Percentiles rank a stretch among this genome's conserved stretches.
These are phyloP conservation scores for Dothistroma pini DNA, from an alignment of 2,329 filamentous ascomycete genomes.

Conservation along the genomic window DNA sequence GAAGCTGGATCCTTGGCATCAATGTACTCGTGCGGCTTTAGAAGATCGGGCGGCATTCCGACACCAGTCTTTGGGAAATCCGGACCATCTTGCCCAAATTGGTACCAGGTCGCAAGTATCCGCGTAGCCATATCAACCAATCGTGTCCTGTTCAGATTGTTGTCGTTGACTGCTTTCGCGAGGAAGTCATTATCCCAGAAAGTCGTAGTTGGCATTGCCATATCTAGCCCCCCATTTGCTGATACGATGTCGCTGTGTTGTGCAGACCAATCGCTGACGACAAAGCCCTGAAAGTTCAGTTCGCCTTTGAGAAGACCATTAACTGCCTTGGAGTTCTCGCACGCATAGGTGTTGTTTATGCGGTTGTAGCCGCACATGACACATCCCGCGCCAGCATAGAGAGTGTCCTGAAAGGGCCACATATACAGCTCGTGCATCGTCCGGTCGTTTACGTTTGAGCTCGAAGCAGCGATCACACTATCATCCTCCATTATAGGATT, in stretches of 20 bases:
- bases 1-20: slow-evolving; percentile 54
- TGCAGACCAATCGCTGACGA: slow-evolving; percentile 68
- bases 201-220: slow-evolving; percentile 59
- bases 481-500: slow-evolving; percentile 35
- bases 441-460: slow-evolving; percentile 58
- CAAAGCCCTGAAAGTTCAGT: slow-evolving; percentile 67
- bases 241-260: slow-evolving; percentile 59
- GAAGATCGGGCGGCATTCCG: slow-evolving; percentile 51
- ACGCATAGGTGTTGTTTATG: slow-evolving; percentile 51
- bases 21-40: slow-evolving; percentile 50
- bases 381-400: slow-evolving; percentile 47
- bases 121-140: slow-evolving; percentile 60
- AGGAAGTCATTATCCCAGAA: slow-evolving; percentile 43
- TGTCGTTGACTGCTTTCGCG: slow-evolving; percentile 56
- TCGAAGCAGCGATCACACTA: slow-evolving; percentile 28
- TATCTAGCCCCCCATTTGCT: slow-evolving; percentile 62
- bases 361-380: slow-evolving; percentile 37
- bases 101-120: slow-evolving; percentile 54
- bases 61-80: slow-evolving; percentile 39
- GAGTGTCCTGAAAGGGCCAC: slow-evolving; percentile 51
- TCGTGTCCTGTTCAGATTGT: slow-evolving; percentile 53
- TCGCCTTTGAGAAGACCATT: slow-evolving; percentile 71
- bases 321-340: slow-evolving; percentile 65
- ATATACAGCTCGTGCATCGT: slow-evolving; percentile 68
- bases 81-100: slow-evolving; percentile 50